These are phyloP conservation scores for Umbilicaria muhlenbergii DNA, from an alignment of 495 filamentous ascomycete genomes.

Conservation along the genomic window DNA sequence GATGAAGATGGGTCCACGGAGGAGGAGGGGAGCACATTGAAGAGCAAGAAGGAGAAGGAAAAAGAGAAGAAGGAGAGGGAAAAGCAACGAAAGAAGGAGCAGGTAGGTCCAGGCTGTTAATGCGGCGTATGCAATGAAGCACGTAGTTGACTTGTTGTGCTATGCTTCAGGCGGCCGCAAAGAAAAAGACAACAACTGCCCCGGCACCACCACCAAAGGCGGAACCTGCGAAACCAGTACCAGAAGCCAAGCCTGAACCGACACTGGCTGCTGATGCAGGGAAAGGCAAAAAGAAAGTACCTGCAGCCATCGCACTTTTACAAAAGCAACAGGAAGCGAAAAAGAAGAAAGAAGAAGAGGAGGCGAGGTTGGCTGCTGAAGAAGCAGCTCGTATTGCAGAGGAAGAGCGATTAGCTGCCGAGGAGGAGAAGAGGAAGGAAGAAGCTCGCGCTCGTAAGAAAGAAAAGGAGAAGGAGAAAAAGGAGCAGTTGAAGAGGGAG, in stretches of 20 bases:
- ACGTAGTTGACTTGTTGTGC: background rate
- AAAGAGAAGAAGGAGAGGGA: conserved; percentile 87
- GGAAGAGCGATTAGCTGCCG: conserved; percentile 46
- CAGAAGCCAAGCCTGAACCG: conserved; percentile 27
- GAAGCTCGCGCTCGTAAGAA: conserved; percentile 69
- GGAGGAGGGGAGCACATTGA: conserved; percentile 48
- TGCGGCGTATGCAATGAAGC: no score
- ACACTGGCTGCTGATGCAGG: conserved; percentile 31
- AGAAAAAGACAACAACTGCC: conserved; percentile 38
- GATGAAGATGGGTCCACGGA: conserved; percentile 36
- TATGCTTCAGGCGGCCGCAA: conserved; percentile 34
- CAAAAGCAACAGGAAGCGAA: conserved; percentile 88
- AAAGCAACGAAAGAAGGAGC: conserved; percentile 86
- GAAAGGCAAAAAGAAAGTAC: conserved; percentile 88
- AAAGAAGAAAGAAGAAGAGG: conserved; percentile 58
- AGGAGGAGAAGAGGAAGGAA: conserved; percentile 60
- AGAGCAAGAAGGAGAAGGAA: conserved; percentile 95
- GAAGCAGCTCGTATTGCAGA: conserved; percentile 61
- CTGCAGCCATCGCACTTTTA: conserved; percentile 60
- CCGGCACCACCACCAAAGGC: conserved; percentile 34
- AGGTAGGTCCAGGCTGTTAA: conserved; percentile 31
- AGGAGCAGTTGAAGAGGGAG: conserved; percentile 88
- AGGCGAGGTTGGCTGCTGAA: conserved; percentile 48
- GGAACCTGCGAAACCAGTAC: conserved; percentile 29
- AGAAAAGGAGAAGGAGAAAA: conserved; percentile 89